Conservation (phyloP, 768 basidiomycete genomes). For the Amanita fuliginea region DNA sequence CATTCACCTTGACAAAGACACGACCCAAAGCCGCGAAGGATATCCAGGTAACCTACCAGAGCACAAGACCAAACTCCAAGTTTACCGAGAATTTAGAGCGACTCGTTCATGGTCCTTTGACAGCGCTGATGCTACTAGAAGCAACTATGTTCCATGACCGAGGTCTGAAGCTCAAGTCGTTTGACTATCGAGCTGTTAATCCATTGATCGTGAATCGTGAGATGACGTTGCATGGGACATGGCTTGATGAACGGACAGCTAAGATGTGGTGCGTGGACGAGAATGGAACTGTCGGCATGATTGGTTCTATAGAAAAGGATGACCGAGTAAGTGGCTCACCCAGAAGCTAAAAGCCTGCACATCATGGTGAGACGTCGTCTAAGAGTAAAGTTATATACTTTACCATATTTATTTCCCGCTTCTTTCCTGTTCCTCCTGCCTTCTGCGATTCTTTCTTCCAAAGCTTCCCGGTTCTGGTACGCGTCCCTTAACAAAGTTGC, state of each 20-base stretch:
- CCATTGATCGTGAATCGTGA: constrained; percentile 44
- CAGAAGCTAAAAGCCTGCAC: constrained; percentile 23
- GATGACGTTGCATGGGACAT: constrained; percentile 35
- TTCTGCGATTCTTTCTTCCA: constrained; percentile 80
- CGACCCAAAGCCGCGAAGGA: constrained; percentile 55
- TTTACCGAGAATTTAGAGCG: constrained; percentile 35
- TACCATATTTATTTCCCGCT: constrained; percentile 88
- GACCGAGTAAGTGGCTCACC: background rate
- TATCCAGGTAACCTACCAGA: constrained; percentile 46
- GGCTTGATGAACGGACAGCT: constrained; percentile 25
- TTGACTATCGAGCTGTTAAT: constrained; percentile 64
- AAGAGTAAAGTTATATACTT: constrained; percentile 7
- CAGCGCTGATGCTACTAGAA: constrained; percentile 71
- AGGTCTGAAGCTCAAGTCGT: constrained; percentile 31
- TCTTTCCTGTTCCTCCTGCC: constrained; percentile 78
- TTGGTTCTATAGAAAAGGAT: constrained; percentile 28
- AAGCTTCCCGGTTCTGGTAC: constrained; percentile 68
- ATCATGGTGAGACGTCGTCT: too few relatives aligned
- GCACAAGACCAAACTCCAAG: background rate
- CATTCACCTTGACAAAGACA: constrained; percentile 75
- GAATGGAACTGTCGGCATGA: constrained; percentile 56
- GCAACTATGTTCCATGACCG: constrained; percentile 39
- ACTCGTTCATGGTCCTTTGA: constrained; percentile 79
- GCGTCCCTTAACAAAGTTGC: constrained; percentile 75
- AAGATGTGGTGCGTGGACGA: constrained; percentile 51